phyloP scores from a whole-genome alignment of 2,329 filamentous ascomycete genomes.

The Pyrenophora seminiperda region DNA sequence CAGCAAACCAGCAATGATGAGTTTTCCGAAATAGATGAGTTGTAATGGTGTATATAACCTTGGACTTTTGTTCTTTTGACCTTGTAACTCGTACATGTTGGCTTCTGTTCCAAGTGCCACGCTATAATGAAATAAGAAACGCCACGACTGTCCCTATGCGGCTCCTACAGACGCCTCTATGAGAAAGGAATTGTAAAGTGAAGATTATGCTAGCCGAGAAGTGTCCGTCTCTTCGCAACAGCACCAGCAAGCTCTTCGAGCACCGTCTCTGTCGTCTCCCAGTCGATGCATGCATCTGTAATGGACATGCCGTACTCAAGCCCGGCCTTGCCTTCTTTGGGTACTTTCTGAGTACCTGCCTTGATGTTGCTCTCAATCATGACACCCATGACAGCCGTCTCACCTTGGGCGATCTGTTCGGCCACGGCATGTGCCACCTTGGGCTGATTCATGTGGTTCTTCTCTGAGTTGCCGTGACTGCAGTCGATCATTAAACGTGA shows the following conservation, averaged over 20 bases:
- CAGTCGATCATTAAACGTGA: conserved; percentile 95
- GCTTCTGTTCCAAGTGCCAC: background rate
- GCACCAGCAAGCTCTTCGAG: conserved; percentile 79
- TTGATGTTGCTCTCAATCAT: conserved; percentile 99
- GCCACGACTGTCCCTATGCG: conserved; percentile 9
- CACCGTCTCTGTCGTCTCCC: conserved; percentile 84
- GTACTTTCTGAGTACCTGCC: conserved; percentile 92
- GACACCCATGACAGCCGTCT: conserved; percentile 88
- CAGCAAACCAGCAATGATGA: conserved; percentile 22
- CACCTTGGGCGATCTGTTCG: conserved; percentile 82
- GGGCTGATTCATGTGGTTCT: conserved; percentile 97
- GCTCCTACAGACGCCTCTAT: background rate
- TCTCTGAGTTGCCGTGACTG: conserved; percentile 93
- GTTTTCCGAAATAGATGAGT: conserved; percentile 24
- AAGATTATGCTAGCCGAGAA: conserved; percentile 42
- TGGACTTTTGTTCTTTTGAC: background rate
- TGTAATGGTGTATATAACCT: conserved; percentile 13
- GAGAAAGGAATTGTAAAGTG: conserved; percentile 20
- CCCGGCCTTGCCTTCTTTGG: conserved; percentile 79
- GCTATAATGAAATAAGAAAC: conserved; percentile 2
- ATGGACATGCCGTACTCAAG: conserved; percentile 95
- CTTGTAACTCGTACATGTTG: conserved; percentile 2
- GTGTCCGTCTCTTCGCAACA: conserved; percentile 72
- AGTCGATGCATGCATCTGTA: conserved; percentile 95
- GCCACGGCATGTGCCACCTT: conserved; percentile 84